Conservation (phyloP, 257 asterid species). For the Nicotiana attenuata region DNA sequence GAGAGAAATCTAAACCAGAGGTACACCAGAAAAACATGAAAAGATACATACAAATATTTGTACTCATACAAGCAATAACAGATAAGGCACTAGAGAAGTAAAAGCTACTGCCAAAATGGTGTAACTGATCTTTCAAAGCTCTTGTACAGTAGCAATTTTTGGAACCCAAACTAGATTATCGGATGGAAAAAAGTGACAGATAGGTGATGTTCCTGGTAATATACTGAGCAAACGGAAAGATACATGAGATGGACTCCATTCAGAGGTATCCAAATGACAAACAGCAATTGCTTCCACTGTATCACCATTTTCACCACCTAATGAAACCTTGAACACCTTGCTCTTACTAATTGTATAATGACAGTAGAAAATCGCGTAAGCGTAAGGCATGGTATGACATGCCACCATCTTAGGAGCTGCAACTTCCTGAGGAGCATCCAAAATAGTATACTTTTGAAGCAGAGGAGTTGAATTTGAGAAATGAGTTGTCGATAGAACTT, state of each 20-base stretch:
- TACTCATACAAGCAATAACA: no score
- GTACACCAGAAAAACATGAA: no score
- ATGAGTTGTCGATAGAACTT: slow-evolving; percentile 42
- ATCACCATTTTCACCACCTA: slow-evolving; percentile 46
- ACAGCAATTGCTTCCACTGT: slow-evolving; percentile 64
- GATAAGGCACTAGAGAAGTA: no score
- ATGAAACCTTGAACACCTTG: slow-evolving; percentile 42
- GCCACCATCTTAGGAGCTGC: slow-evolving; percentile 44
- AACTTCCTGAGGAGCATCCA: slow-evolving; percentile 27
- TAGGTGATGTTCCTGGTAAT: slow-evolving; percentile 52
- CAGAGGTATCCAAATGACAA: slow-evolving; percentile 84
- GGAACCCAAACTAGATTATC: slow-evolving; percentile 59
- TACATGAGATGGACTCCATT: slow-evolving; percentile 57
- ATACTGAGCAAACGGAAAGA: slow-evolving; percentile 55
- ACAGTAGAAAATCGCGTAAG: slow-evolving; percentile 62
- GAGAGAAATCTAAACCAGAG: neutral
- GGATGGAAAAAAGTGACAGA: slow-evolving; percentile 84
- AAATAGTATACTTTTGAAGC: slow-evolving; percentile 42
- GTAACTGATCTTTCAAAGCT: neutral
- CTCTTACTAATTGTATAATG: slow-evolving; percentile 52
- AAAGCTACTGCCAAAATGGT: no score
- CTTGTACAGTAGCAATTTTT: slow-evolving; percentile 2
- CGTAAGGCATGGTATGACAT: slow-evolving; percentile 74
- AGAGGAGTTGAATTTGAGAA: slow-evolving; percentile 18
- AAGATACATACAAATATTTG: no score